Evolutionary conservation across 371 early-diverging fungal species (phyloP), one percentile per base, ranked within the genome.

Genomic region (Choanephora cucurbitarum): DNA sequence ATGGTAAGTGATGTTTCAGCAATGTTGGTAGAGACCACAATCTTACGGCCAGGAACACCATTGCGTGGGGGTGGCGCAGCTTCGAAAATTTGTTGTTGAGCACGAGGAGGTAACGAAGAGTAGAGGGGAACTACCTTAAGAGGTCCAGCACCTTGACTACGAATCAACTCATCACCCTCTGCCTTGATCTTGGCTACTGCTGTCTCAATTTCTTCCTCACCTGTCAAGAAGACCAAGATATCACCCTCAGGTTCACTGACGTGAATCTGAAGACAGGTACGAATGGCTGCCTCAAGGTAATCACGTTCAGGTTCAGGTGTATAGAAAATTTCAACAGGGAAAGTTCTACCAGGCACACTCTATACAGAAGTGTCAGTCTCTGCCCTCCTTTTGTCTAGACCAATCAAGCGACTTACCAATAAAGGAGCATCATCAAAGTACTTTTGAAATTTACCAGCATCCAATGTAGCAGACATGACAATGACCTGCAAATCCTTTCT

Each of bases 1-100:
- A 99, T 99, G 3, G 99, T 99, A 57, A 99, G 81, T 1, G 97
- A 96, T 0, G 99, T 98, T 75, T 99, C 99, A 18, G 99, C 98
- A 74, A 99, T 91, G 67, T 99, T 99, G 31, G 99, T 93, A 4
- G 98, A 91, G 3, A 99, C 91, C 24, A 99, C 94, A 53, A 93
- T 78, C 73, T 98, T 98, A 54, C 98, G 87, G 17, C 95, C 96
- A 7, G 92, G 90, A 5, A 88, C 72, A 13, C 93, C 92, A 21
- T 86, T 81, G 24, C 83, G 79, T 18, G 93, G 84, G 49, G 84
- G 81, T 15, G 98, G 97, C 1, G 97, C 90, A 58, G 81, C 72
- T 22, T 91, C 91, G 63, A 96, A 97, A 65, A 97, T 96, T 49
- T 85, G 85, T 61, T 90, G 96, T 69, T 98, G 98, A 57, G 87